Percentiles rank a stretch among this genome's conserved stretches.
Evolutionary conservation across 1,139 yeast genomes (phyloP).

Genomic region (Entelexis sorbosivorans): DNA sequence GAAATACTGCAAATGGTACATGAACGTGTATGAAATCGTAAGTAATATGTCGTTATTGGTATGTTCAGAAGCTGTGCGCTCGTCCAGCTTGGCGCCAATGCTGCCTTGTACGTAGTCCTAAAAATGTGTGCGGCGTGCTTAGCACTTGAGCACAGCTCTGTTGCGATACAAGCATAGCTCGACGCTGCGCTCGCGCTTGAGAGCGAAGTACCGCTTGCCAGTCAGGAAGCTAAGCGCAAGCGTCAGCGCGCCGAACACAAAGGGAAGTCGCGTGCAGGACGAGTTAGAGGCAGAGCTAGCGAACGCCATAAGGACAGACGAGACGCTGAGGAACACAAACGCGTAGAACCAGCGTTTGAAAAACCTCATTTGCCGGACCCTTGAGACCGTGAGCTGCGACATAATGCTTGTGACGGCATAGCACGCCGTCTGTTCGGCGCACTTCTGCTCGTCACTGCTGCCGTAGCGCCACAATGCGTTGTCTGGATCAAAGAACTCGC

Average conservation of each 20-base stretch:
- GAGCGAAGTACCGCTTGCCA: neutral
- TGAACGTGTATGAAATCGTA: no score
- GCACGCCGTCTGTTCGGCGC: neutral
- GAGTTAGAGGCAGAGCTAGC: neutral
- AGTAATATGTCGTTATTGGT: no score
- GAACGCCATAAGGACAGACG: neutral
- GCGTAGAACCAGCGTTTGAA: neutral
- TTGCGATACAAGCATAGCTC: neutral
- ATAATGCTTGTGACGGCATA: neutral
- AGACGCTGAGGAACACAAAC: neutral
- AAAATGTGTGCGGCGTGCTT: no score
- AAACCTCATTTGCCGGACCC: neutral
- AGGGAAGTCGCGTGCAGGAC: neutral
- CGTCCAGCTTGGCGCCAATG: no score
- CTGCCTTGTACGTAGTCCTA: no score
- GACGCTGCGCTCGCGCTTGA: neutral
- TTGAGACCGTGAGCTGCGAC: neutral
- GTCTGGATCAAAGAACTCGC: neutral
- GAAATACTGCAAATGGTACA: no score
- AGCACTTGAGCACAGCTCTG: neutral
- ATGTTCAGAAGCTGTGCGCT: no score
- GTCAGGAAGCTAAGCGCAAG: neutral
- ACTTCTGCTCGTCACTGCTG: neutral
- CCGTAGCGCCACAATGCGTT: neutral
- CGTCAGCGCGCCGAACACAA: neutral